Conservation (phyloP, 2,329 filamentous ascomycete species). For the Sporothrix protearum region DNA sequence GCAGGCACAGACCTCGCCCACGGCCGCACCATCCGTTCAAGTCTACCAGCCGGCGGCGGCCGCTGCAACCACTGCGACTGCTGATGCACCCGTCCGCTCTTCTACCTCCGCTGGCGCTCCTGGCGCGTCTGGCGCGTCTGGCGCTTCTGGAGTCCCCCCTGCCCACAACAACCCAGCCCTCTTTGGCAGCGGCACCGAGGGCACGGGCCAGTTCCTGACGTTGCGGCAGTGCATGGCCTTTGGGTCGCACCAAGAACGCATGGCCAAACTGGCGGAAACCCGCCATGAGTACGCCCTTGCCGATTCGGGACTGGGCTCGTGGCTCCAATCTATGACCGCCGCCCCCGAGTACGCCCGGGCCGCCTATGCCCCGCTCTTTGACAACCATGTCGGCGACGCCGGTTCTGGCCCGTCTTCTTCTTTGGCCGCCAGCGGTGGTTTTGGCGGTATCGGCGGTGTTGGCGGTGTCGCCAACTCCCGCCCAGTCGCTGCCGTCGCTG, state of each 20-base stretch:
- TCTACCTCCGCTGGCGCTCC: not conserved
- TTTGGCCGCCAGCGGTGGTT: no score
- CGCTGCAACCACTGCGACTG: not conserved
- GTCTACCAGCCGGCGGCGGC: constrained; percentile 30
- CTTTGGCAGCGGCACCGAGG: constrained; percentile 14
- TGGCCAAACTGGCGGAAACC: constrained; percentile 69
- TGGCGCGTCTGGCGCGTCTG: no score
- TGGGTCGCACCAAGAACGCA: constrained; percentile 62
- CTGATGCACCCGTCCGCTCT: not conserved
- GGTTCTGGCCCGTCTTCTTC: constrained; percentile 16
- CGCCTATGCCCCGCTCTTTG: constrained; percentile 29
- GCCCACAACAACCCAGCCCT: constrained; percentile 16
- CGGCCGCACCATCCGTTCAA: constrained; percentile 37
- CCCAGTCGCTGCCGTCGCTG: constrained; percentile 28
- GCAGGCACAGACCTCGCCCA: not conserved
- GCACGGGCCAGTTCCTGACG: constrained; percentile 33
- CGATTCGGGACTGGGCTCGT: constrained; percentile 66
- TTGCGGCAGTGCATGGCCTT: constrained; percentile 68
- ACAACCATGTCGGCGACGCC: constrained; percentile 26
- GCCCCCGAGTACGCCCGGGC: constrained; percentile 48
- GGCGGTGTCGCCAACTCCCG: constrained; percentile 24
- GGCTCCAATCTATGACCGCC: constrained; percentile 48
- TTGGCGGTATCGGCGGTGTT: not conserved
- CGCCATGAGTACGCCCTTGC: constrained; percentile 66
- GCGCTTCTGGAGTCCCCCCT: no score